Base-by-base conservation (phyloP, 202 grass and related monocot species). In the Hordeum pubiflorum region DNA sequence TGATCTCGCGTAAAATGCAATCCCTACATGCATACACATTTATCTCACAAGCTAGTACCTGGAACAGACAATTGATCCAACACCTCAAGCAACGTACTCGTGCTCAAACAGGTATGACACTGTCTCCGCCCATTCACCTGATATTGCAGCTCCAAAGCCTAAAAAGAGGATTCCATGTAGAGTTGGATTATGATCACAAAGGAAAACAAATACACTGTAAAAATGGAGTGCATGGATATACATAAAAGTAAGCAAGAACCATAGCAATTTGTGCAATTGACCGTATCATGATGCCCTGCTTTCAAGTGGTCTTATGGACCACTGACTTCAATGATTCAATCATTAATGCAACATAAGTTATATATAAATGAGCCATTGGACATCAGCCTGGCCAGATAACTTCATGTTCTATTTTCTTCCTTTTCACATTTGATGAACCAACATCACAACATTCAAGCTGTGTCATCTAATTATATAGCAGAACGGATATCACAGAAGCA, bases 141-240 rank as follows among this genome's bases (percentile, higher is more conserved):
- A 62, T 89, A 86, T 26, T 86, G 86, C 60, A 81, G 77, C 76
- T 92, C 87, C 81, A 92, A 83, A 68, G 87, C 90, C 90, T 89
- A 70, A 64, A 69, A 62, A 81, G 57, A 59, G 48, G 31, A 12
- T 27, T 38, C 48, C 74, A 21, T 24, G 37, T 10, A 57, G 0
- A 32, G 54, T 48, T 46, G 62, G 31, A 84, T 52, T 63, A 81
- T 80, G 27, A 37, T 37, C 39, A 74, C 33, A 31, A 33, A 80
- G 55, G 55, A 71, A 21, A 72, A 55, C 27, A 20, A 58, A 84
- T 12, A 40, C 6, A 44, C 3, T 59, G 4, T 7, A 58, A 17
- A 67, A 31, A 66, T 3, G 24, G 9, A 27, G 61, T n/a, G 20
- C 34, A 33, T 48, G 7, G 74, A 72, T 24, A 64, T 24, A 50